Conservation (phyloP, 2,329 filamentous ascomycete genomes). For the Coniella lustricola region DNA sequence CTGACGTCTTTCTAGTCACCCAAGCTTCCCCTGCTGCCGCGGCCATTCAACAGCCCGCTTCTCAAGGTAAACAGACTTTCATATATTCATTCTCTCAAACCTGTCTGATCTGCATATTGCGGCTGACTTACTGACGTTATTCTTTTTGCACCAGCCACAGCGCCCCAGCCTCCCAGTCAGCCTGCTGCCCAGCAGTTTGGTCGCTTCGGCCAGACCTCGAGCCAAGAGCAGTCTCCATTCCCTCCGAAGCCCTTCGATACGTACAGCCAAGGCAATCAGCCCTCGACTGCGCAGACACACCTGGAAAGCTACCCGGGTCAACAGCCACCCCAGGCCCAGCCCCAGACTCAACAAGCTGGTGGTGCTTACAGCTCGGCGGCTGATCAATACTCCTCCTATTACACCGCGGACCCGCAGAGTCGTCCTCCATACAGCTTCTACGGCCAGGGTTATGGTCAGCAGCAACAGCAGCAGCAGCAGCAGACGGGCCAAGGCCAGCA, state of each 20-base stretch:
- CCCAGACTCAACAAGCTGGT: slow-evolving; percentile 51
- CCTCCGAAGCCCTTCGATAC: slow-evolving; percentile 80
- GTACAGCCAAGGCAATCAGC: slow-evolving; percentile 51
- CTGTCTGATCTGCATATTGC: slow-evolving; percentile 6
- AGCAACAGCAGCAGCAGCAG: slow-evolving; percentile 54
- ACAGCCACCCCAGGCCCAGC: slow-evolving; percentile 53
- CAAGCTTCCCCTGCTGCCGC: slow-evolving; percentile 25
- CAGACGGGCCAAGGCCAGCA: slow-evolving; percentile 68
- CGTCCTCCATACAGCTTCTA: slow-evolving; percentile 76
- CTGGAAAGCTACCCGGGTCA: slow-evolving; percentile 56
- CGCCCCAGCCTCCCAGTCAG: slow-evolving; percentile 47
- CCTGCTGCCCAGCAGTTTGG: slow-evolving; percentile 59
- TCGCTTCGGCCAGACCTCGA: slow-evolving; percentile 59
- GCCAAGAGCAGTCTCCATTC: slow-evolving; percentile 52
- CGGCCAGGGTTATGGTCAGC: slow-evolving; percentile 50
- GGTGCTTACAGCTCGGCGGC: slow-evolving; percentile 67
- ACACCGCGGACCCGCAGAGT: slow-evolving; percentile 66
- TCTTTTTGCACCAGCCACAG: slow-evolving; percentile 29
- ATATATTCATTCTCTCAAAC: slow-evolving; percentile 5
- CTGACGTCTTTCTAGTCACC: slow-evolving; percentile 9
- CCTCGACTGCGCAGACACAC: slow-evolving; percentile 40
- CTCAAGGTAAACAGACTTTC: slow-evolving; percentile 27
- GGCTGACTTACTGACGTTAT: slow-evolving; percentile 21
- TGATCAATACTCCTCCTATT: slow-evolving; percentile 78
- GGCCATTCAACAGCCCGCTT: slow-evolving; percentile 26